Evolutionary conservation across 2,329 filamentous ascomycete genomes (phyloP), one percentile per base, ranked within the genome.

Genomic region (Calonectria montana): DNA sequence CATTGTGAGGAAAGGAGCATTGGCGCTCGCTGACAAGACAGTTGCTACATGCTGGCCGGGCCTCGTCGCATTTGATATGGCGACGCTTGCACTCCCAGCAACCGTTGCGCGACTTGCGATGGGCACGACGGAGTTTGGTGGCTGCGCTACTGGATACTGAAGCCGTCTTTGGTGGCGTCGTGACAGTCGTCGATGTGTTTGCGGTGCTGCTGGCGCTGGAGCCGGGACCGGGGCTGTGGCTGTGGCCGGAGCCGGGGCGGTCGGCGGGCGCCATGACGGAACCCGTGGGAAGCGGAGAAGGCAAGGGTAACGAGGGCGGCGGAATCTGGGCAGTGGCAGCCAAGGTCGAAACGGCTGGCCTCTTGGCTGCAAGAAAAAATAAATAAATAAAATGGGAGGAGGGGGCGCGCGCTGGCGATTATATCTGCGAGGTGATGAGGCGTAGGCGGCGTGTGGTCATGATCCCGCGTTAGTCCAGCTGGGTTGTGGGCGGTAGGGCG

Each of bases 31-130:
- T 82, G 50, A 82, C 81, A 23, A 79, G 75, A 73, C 85, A 87
- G 70, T 86, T 84, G 53, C 79, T 80, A 71, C 85, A 87, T 1
- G 79, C 69, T 2, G 85, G 85, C 4, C 81, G 81, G 9, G 73
- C 80, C 75, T 87, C 84, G 67, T 87, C 85, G 77, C 85, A 87
- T 41, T 84, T 84, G 66, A 85, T 84, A 53, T 85, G 84, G 2
- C 84, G 80, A 18, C 82, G 73, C 76, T 85, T 85, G 77, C 84
- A 85, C 73, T 84, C 83, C 68, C 73, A 80, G 72, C 84, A 85
- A 35, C 84, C 83, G 61, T 83, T 84, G 23, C 83, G 79, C n/a
- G 83, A 85, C 72, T 85, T 85, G 55, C 81, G 81, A 76, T 85
- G 83, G 5, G 82, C 78, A 41, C 83, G 81, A 21, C 83, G 80